phyloP scores from a whole-genome alignment of 2,329 filamentous ascomycete species.

The Curvularia hawaiiensis region DNA sequence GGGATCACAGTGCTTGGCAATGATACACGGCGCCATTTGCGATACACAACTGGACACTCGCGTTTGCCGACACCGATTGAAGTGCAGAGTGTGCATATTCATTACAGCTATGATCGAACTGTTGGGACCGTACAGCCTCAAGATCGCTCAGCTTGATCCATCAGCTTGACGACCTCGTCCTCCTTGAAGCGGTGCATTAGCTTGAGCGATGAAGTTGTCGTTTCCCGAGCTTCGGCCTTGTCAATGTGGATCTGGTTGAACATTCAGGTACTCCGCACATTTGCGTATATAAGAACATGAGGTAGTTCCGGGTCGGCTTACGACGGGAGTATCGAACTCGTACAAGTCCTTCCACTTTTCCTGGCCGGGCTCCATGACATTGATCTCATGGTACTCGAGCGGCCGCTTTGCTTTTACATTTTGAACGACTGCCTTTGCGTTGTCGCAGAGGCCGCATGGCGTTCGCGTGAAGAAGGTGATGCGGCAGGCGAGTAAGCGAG shows the following conservation, averaged over 20 bases:
- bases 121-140: not conserved
- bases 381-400: conserved; percentile 71
- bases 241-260: conserved; percentile 63
- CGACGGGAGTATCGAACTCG: conserved; percentile 82
- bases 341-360: conserved; percentile 74
- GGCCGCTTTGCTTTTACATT: conserved; percentile 69
- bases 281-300: not conserved
- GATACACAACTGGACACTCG: not conserved
- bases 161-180: conserved; percentile 68
- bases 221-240: conserved; percentile 55
- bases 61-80: not conserved
- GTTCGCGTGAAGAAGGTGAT: conserved; percentile 78
- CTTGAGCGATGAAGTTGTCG: conserved; percentile 66
- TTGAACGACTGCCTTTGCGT: conserved; percentile 71
- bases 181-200: conserved; percentile 78
- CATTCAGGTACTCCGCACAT: conserved; percentile 29
- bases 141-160: conserved; percentile 59
- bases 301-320: conserved; percentile 47
- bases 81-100: not conserved
- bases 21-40: not conserved
- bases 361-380: conserved; percentile 68
- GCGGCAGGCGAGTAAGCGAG: conserved; percentile 51
- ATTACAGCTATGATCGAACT: not conserved
- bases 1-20: not conserved
- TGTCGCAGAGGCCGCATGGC: conserved; percentile 72